phyloP scores from a whole-genome alignment of 495 filamentous ascomycete species.

The Lepidopterella palustris region DNA sequence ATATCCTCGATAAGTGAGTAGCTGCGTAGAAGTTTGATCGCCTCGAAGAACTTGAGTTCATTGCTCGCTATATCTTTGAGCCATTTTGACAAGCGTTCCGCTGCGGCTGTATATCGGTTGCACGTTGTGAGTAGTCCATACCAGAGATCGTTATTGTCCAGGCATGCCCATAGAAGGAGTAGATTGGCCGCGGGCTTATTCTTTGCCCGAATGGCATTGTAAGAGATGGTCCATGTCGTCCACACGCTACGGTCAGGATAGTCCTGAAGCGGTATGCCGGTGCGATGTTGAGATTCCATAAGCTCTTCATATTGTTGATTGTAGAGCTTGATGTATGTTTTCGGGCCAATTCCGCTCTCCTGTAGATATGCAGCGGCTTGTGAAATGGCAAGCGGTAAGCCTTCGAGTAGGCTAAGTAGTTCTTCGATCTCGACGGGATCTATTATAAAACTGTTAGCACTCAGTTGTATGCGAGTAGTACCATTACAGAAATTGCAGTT shows the following conservation, averaged over 20 bases:
- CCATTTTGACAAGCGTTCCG: conserved; percentile 6
- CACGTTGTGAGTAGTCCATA: conserved; percentile 6
- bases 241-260: conserved; percentile 19
- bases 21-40: conserved; percentile 1
- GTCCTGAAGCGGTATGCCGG: conserved; percentile 7
- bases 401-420: conserved; percentile 23
- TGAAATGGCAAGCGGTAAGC: conserved; percentile 30
- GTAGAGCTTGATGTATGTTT: conserved; percentile 13
- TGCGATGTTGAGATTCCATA: background rate
- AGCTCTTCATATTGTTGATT: conserved; percentile 14
- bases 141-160: conserved; percentile 24
- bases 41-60: conserved; percentile 3
- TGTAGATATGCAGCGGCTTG: conserved; percentile 29
- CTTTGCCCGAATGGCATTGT: conserved; percentile 5
- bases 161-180: conserved; percentile 22
- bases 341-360: conserved; percentile 3
- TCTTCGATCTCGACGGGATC: conserved; percentile 8
- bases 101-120: background rate
- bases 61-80: conserved; percentile 5
- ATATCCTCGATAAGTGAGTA: conserved; percentile 4
- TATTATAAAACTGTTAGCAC: conserved; percentile 5
- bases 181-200: conserved; percentile 14
- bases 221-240: conserved; percentile 26
- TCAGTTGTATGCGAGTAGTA: background rate
- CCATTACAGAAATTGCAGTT: background rate